Base-by-base conservation (phyloP, 2,329 filamentous ascomycete genomes). In the Tolypocladium tropicale region DNA sequence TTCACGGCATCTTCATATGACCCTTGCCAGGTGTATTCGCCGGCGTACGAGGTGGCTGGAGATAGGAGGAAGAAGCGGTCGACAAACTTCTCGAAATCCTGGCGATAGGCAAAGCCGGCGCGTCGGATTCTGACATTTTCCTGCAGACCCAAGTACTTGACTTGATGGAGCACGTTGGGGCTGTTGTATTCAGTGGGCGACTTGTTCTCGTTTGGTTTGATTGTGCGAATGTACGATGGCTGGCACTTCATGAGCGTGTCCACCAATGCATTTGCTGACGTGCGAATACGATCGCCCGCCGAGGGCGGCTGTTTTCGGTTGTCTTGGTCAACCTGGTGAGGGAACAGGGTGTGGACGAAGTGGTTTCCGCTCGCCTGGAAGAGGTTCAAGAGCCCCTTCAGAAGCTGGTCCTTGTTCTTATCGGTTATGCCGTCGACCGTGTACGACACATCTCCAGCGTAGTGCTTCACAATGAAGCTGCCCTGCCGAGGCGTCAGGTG, bases 161-260 rank as follows among this genome's bases (percentile, higher is more conserved):
- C 90, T 70, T 99, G 94, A 78, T 99, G 94, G 65, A 97, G 79
- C 23, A 99, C 94, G 64, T 97, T 97, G 33, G 85, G 84, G 23
- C 82, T 81, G 64, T 96, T 96, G 72, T 96, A 99, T 69, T 99
- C 94, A 12, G 84, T 86, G 0, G 91, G 88, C 3, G 92, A 96
- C 72, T 97, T 99, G 77, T 96, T 97, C 73, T 99, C 94, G 76
- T 99, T 99, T 2, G 94, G 94, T 74, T 99, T 99, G 76, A 99
- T 97, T 0, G 94, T 99, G 69, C 94, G 90, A 65, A 99, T 99
- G 68, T 99, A 99, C 3, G 92, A 96, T 1, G 94, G 94, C 63
- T 94, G 90, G 56, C 91, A 93, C 74, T 96, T 95, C 92, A 96
- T 97, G 65, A 99, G 73, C 1, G 94, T 97, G 1, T 92, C 85